Evolutionary conservation across 2,329 filamentous ascomycete genomes (phyloP), one percentile per base, ranked within the genome.

Genomic region (Ilyonectria mors-panacis): DNA sequence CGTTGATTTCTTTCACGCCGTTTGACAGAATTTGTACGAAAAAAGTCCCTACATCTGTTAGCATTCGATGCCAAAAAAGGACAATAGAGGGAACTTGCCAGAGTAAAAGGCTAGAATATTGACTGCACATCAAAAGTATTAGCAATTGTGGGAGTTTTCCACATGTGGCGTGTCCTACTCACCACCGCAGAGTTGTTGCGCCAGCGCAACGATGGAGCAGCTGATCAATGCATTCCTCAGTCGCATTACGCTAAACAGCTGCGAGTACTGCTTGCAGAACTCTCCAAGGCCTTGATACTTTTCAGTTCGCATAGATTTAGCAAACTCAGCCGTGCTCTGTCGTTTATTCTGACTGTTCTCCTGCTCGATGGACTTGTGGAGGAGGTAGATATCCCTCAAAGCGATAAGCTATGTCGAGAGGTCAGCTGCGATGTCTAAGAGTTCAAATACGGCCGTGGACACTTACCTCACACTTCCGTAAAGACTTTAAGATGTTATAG

Each of bases 81-180:
- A 26, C 5, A 26, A 28, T 5, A 15, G 2, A 6, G 1, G 9
- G 6, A 7, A 1, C 56, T 26, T 76, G 79, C 82, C 79, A 1
- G 82, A 84, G 67, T 85, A 85, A 57, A 85, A 85, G 0, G 83
- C 83, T 4, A 84, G 75, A 0, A 85, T 76, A 2, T 73, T 73
- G 2, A 73, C 71, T 73, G 4, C 0, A n/a, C 1, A 13, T 21
- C 2, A 10, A 8, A 3, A 19, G 83, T 84, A 19, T 6, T 3
- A 39, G 37, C 4, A 6, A 39, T 26, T 26, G 26, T 26, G 5
- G 26, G 26, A 26, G 26, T 26, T 26, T 26, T 26, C 26, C 26
- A 26, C 5, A 26, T 6, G 26, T 23, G 26, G 26, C 26, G 26
- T 26, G 26, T 26, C 26, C 26, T 6, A 51, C 64, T 30, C 62